These are phyloP conservation scores for Rhizopogon rudus DNA, from an alignment of 768 basidiomycete genomes.

Conservation along the genomic window DNA sequence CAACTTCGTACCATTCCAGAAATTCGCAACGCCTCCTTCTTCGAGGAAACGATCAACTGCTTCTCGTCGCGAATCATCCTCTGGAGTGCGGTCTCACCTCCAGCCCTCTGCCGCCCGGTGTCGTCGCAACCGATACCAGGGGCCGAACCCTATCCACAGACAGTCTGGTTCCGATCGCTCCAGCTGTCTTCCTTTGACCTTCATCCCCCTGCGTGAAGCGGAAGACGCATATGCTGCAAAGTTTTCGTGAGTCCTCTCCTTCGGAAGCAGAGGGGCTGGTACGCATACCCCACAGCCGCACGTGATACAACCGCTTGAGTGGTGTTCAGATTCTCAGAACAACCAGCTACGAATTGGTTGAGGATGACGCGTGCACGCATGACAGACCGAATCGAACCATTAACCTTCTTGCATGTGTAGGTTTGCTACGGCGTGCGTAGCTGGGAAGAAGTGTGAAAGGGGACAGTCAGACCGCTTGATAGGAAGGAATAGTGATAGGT, in stretches of 20 bases:
- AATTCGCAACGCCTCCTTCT: constrained; percentile 8
- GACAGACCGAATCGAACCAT: not conserved
- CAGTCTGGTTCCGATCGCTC: not conserved
- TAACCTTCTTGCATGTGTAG: no score
- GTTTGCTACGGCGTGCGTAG: no score
- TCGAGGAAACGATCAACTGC: not conserved
- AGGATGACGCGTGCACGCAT: not conserved
- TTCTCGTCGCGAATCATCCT: not conserved
- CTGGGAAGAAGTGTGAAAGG: no score
- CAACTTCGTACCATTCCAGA: constrained; percentile 22
- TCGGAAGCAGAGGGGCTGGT: not conserved
- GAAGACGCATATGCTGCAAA: constrained; percentile 21
- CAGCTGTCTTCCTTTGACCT: constrained; percentile 14
- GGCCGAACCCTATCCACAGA: not conserved
- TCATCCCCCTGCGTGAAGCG: constrained; percentile 23
- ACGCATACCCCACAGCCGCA: not conserved
- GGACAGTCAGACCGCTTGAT: no score
- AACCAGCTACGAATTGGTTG: not conserved
- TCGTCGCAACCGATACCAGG: not conserved
- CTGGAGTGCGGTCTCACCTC: not conserved
- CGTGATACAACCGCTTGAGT: not conserved
- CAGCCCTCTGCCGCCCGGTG: not conserved
- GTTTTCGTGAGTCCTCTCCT: constrained; percentile 16
- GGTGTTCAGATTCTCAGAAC: not conserved
- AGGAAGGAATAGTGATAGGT: no score